Evolutionary conservation across 2,329 filamentous ascomycete species (phyloP).

Genomic region (Penicillium janthinellum): DNA sequence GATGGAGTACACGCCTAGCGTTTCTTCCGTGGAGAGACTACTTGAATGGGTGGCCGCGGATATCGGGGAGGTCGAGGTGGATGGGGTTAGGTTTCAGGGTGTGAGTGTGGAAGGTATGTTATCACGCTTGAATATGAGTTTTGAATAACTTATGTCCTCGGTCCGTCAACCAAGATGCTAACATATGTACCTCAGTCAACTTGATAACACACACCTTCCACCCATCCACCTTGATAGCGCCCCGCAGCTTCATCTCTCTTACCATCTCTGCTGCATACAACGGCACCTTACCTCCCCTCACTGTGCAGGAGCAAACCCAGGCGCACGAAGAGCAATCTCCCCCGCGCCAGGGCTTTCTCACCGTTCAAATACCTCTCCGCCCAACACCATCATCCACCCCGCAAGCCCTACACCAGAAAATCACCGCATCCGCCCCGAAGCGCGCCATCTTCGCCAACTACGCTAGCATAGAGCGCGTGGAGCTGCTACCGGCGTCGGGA

Average conservation of each 20-base stretch:
- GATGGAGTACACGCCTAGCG: conserved; percentile 44
- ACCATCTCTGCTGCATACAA: conserved; percentile 34
- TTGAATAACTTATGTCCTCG: no score
- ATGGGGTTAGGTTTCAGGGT: conserved; percentile 13
- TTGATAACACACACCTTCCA: conserved; percentile 42
- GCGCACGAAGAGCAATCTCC: conserved; percentile 17
- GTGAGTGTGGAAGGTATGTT: conserved; percentile 33
- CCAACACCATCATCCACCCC: conserved; percentile 19
- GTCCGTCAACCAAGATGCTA: not conserved
- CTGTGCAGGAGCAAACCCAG: conserved; percentile 9
- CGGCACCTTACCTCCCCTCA: conserved; percentile 18
- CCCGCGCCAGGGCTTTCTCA: conserved; percentile 31
- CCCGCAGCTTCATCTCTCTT: conserved; percentile 37
- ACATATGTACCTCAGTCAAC: conserved; percentile 28
- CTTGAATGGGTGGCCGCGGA: conserved; percentile 31
- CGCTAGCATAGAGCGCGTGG: conserved; percentile 38
- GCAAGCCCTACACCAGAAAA: conserved; percentile 21
- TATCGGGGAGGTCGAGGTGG: conserved; percentile 15
- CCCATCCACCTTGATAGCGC: conserved; percentile 33
- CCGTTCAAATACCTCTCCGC: conserved; percentile 37
- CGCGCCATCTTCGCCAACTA: conserved; percentile 37
- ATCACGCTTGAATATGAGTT: not conserved
- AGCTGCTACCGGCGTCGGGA: conserved; percentile 8
- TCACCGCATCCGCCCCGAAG: conserved; percentile 26
- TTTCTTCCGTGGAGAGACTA: conserved; percentile 33